Percentiles rank a stretch among this genome's conserved stretches.
phyloP scores from a whole-genome alignment of 805 yeast genomes.

The Groenewaldozyma salmanticensis region DNA sequence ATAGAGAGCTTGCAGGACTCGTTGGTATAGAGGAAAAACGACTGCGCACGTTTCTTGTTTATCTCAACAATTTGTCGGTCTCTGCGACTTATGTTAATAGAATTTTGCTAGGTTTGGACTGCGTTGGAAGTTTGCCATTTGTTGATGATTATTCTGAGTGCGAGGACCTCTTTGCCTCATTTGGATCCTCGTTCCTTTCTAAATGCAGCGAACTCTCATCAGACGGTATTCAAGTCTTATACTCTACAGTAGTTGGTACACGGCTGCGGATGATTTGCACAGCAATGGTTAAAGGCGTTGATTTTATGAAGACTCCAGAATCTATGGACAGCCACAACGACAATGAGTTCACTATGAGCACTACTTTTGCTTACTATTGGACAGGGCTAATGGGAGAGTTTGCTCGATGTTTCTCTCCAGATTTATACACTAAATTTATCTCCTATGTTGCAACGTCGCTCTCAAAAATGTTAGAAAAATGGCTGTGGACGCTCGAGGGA shows the following conservation, averaged over 20 bases:
- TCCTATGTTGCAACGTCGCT: slow-evolving; percentile 44
- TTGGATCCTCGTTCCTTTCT: slow-evolving; percentile 24
- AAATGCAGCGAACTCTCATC: slow-evolving; percentile 32
- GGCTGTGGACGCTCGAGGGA: slow-evolving; percentile 54
- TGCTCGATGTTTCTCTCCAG: slow-evolving; percentile 43
- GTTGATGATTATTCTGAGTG: slow-evolving; percentile 17
- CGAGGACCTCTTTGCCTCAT: slow-evolving; percentile 13
- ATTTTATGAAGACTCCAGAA: slow-evolving; percentile 27
- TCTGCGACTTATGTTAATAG: slow-evolving; percentile 50
- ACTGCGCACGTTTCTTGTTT: slow-evolving; percentile 49
- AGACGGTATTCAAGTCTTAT: slow-evolving; percentile 36
- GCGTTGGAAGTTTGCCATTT: slow-evolving; percentile 19
- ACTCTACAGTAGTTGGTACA: slow-evolving; percentile 29
- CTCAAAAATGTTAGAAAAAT: slow-evolving; percentile 51
- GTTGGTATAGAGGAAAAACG: slow-evolving; percentile 33
- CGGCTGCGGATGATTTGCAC: slow-evolving; percentile 29
- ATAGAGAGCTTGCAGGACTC: slow-evolving; percentile 13
- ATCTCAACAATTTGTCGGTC: slow-evolving; percentile 63
- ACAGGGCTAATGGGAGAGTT: slow-evolving; percentile 55
- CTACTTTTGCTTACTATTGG: slow-evolving; percentile 57
- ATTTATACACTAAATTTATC: slow-evolving; percentile 41
- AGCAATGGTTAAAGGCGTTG: slow-evolving; percentile 32
- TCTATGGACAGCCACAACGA: slow-evolving; percentile 11
- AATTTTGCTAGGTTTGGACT: slow-evolving; percentile 36
- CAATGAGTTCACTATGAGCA: slow-evolving; percentile 14